Conservation (phyloP, 495 filamentous ascomycete genomes). For the Daldinia grandis region DNA sequence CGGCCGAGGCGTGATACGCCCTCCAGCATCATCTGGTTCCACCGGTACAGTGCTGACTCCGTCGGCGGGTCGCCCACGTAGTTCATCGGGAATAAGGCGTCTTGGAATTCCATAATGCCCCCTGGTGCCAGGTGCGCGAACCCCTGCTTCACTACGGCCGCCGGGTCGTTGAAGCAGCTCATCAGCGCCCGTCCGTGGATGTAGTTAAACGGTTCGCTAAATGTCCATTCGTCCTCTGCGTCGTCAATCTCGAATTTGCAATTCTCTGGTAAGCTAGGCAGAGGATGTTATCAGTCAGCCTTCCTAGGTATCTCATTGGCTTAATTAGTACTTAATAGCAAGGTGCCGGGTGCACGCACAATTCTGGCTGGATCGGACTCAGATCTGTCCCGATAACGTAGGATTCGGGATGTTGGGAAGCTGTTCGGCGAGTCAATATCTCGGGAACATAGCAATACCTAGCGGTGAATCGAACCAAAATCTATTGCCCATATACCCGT, state of each 20-base stretch:
- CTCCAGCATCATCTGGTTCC: conserved; percentile 49
- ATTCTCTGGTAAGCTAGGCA: conserved; percentile 58
- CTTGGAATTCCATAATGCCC: conserved; percentile 61
- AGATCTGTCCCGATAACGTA: conserved; percentile 60
- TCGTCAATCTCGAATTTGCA: conserved; percentile 63
- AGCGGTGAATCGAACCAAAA: conserved; percentile 40
- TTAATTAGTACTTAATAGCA: neutral
- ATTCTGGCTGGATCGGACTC: conserved; percentile 61
- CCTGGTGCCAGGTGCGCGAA: conserved; percentile 59
- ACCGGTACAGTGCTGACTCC: conserved; percentile 44
- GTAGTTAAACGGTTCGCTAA: conserved; percentile 59
- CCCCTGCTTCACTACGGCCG: conserved; percentile 52
- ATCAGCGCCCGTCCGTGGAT: conserved; percentile 62
- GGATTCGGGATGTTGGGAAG: conserved; percentile 43
- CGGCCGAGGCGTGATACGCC: conserved; percentile 45
- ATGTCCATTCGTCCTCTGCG: conserved; percentile 63
- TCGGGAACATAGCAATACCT: neutral
- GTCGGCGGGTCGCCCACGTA: conserved; percentile 43
- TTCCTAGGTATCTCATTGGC: neutral
- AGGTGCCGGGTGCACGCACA: conserved; percentile 41
- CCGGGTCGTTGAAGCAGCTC: conserved; percentile 61
- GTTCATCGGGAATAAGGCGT: conserved; percentile 47
- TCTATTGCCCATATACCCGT: conserved; percentile 58
- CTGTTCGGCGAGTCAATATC: conserved; percentile 30
- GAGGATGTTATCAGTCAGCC: neutral